Percentiles rank a stretch among this genome's conserved stretches.
phyloP scores from a whole-genome alignment of 2,329 filamentous ascomycete genomes.

The Colletotrichum destructivum region DNA sequence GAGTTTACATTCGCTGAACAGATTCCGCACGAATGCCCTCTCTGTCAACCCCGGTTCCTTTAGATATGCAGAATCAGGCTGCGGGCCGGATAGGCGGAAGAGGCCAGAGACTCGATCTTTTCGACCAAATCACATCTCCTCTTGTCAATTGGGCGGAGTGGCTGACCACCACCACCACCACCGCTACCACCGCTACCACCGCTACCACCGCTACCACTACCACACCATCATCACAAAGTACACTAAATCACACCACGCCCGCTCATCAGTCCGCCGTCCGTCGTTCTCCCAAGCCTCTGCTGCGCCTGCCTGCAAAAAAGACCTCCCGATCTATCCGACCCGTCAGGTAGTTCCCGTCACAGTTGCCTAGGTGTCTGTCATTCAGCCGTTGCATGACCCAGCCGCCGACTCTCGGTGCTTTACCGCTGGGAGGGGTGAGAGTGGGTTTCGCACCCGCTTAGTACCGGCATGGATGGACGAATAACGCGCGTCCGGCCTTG shows the following conservation, averaged over 20 bases:
- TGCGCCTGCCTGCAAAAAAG: not conserved
- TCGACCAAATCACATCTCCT: too few relatives aligned
- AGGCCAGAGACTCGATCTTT: too few relatives aligned
- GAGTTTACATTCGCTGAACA: too few relatives aligned
- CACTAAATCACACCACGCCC: not conserved
- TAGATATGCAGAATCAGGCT: too few relatives aligned
- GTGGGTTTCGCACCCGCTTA: not conserved
- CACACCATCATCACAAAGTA: not conserved
- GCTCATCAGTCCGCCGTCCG: constrained; percentile 6
- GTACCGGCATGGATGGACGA: not conserved
- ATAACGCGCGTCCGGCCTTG: constrained; percentile 9
- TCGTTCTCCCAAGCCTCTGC: not conserved
- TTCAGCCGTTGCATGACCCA: not conserved
- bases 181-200: not conserved
- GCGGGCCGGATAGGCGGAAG: too few relatives aligned
- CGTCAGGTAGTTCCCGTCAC: not conserved
- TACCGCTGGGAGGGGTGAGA: not conserved
- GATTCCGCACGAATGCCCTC: too few relatives aligned
- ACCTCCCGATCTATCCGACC: constrained; percentile 19
- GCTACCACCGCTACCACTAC: too few relatives aligned
- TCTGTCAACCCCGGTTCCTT: too few relatives aligned
- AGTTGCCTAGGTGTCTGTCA: not conserved
- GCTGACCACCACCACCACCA: not conserved
- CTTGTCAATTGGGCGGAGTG: too few relatives aligned
- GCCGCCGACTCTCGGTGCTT: not conserved